These are phyloP conservation scores for Fragaria iinumae DNA, from an alignment of 306 rosid genomes.

Conservation along the genomic window DNA sequence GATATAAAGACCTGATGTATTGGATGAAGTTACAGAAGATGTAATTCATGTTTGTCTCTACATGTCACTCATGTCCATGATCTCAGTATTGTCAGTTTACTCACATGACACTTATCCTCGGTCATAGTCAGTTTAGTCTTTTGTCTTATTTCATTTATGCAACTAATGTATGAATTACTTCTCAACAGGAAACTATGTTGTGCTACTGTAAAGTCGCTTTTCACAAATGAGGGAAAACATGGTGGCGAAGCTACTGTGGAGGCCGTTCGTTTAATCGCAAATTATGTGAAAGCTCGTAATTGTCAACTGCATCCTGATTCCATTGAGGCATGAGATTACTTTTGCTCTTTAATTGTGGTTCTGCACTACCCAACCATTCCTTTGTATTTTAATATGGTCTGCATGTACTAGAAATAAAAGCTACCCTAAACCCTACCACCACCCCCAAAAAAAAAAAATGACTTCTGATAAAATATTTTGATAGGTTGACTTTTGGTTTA, in stretches of 20 bases:
- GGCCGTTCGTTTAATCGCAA: slow-evolving; percentile 88
- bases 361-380: background rate
- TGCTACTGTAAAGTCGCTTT: slow-evolving; percentile 67
- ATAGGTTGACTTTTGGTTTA: background rate
- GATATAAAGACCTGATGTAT: background rate
- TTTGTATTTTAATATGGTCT: background rate
- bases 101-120: background rate
- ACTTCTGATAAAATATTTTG: background rate
- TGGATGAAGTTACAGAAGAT: background rate
- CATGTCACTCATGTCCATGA: background rate
- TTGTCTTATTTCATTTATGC: background rate
- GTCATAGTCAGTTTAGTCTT: background rate
- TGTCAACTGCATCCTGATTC: slow-evolving; percentile 85
- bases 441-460: too few relatives aligned
- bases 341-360: background rate
- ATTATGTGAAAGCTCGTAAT: slow-evolving; percentile 66
- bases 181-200: slow-evolving; percentile 73
- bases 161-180: slow-evolving; percentile 24
- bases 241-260: slow-evolving; percentile 87
- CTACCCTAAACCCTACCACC: background rate
- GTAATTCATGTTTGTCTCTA: background rate
- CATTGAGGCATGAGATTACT: slow-evolving; percentile 50
- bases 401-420: background rate
- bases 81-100: background rate
- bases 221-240: slow-evolving; percentile 82